Percentiles rank a stretch among this genome's conserved stretches.
Conservation (phyloP, 805 yeast species). For the Yamadazyma paraphyllophila region DNA sequence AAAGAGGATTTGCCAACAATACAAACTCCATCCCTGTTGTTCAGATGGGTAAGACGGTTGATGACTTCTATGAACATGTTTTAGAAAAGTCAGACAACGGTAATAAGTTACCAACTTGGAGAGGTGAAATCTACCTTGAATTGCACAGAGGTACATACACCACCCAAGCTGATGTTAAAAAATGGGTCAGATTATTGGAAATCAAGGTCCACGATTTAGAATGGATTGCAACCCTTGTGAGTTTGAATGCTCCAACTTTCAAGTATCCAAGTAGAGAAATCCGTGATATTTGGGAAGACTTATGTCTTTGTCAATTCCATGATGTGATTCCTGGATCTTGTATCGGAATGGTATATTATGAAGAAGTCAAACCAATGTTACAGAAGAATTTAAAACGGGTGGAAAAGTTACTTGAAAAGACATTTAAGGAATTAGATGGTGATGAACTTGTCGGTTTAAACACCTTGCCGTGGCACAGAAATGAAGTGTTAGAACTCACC, state of each 20-base stretch:
- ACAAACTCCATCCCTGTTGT: conserved; percentile 86
- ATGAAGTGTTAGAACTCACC: conserved; percentile 40
- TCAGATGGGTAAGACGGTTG: conserved; percentile 74
- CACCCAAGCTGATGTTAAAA: conserved; percentile 84
- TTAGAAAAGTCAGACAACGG: conserved; percentile 65
- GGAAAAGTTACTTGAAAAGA: conserved; percentile 49
- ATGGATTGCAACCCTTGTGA: conserved; percentile 73
- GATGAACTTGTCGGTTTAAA: conserved; percentile 32
- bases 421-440: conserved; percentile 31
- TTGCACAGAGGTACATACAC: conserved; percentile 98
- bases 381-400: conserved; percentile 53
- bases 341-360: conserved; percentile 84
- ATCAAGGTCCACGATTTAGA: conserved; percentile 81
- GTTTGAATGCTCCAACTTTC: conserved; percentile 52
- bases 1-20: conserved; percentile 81
- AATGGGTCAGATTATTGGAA: conserved; percentile 75
- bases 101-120: conserved; percentile 74
- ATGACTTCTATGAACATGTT: conserved; percentile 71
- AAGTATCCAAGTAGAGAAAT: conserved; percentile 71
- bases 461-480: conserved; percentile 66
- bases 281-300: conserved; percentile 79
- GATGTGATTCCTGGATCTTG: conserved; percentile 98
- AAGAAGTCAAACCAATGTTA: conserved; percentile 80
- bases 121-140: conserved; percentile 90
- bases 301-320: conserved; percentile 90